Evolutionary conservation across 2,329 filamentous ascomycete species (phyloP), one percentile per base, ranked within the genome.

Genomic region (Aspergillus awamori): DNA sequence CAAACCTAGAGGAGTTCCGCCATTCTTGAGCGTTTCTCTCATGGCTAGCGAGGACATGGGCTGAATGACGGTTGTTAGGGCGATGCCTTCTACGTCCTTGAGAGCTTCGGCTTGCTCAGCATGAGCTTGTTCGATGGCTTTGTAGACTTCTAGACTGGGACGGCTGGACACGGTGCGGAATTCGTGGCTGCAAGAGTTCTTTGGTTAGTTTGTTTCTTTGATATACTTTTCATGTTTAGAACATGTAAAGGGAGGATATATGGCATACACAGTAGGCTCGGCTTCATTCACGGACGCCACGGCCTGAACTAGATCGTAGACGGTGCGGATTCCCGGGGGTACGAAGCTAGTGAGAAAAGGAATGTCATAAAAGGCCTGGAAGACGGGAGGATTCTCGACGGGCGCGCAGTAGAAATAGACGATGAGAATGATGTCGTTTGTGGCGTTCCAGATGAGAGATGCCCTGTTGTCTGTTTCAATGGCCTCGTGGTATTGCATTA

Each of bases 151-250:
- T n/a, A 63, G 24, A 22, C 51, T 30, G n/a, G 47, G 61, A 4
- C 49, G 48, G 56, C 58, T 61, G 28, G 61, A 55, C 60, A 64
- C 65, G 8, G 59, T 62, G 43, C 65, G 57, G 52, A 65, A 59
- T 17, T 67, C 61, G 36, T 67, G 65, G 41, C 65, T 67, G n/a
- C 2, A 8, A 15, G 8, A 5, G 11, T 6, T 8, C 13, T 22
- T 54, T n/a, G 24, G 1, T 36, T 3, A 10, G 33, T 1, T 15
- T 15, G 10, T 36, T 36, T 11, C 11, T 15, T 36, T 36, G 33
- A 10, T 36, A 36, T 1, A 36, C 0, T 13, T 11, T 36, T 13
- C 33, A 36, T 20, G 20, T 20, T 20, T 20, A 20, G 20, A 20
- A 20, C 20, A 20, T 20, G 20, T 20, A 20, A 20, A 20, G 20